Conservation (phyloP, 768 basidiomycete species). For the Kondoa subrosea region DNA sequence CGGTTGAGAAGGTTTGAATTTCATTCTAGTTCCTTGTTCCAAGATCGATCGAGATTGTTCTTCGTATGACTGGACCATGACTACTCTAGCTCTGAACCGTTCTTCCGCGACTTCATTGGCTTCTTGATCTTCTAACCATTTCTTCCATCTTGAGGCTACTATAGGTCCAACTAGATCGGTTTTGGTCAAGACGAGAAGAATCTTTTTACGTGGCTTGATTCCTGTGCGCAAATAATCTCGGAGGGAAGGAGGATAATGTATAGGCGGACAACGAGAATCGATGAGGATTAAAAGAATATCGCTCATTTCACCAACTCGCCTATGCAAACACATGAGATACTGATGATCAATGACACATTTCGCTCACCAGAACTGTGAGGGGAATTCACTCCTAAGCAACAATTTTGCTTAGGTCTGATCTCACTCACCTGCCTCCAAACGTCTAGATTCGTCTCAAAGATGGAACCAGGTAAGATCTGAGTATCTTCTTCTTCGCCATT, state of each 20-base stretch:
- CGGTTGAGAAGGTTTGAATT: background rate
- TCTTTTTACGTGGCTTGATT: slow-evolving; percentile 31
- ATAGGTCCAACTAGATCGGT: slow-evolving; percentile 62
- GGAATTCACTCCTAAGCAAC: too few relatives aligned
- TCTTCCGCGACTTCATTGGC: slow-evolving; percentile 12
- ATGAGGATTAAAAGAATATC: slow-evolving; percentile 73
- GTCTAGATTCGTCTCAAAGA: slow-evolving; percentile 40
- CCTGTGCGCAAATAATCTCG: slow-evolving; percentile 41
- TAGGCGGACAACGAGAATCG: slow-evolving; percentile 66
- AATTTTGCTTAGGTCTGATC: too few relatives aligned
- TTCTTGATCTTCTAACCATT: slow-evolving; percentile 8
- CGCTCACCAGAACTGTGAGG: too few relatives aligned
- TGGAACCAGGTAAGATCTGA: slow-evolving; percentile 28
- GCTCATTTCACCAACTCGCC: slow-evolving; percentile 84
- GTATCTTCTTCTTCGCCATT: background rate
- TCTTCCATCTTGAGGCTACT: slow-evolving; percentile 49
- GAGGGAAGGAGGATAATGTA: slow-evolving; percentile 73
- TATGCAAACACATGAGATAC: slow-evolving; percentile 91
- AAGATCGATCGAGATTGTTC: slow-evolving; percentile 21
- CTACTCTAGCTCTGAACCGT: slow-evolving; percentile 38
- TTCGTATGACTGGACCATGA: slow-evolving; percentile 59
- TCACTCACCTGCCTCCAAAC: slow-evolving; percentile 34
- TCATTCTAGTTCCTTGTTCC: slow-evolving; percentile 9
- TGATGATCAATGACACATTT: too few relatives aligned
- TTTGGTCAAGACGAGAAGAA: slow-evolving; percentile 71